Evolutionary conservation across 139 green algal species (phyloP), one percentile per base, ranked within the genome.

Genomic region (Volvox reticuliferus): DNA sequence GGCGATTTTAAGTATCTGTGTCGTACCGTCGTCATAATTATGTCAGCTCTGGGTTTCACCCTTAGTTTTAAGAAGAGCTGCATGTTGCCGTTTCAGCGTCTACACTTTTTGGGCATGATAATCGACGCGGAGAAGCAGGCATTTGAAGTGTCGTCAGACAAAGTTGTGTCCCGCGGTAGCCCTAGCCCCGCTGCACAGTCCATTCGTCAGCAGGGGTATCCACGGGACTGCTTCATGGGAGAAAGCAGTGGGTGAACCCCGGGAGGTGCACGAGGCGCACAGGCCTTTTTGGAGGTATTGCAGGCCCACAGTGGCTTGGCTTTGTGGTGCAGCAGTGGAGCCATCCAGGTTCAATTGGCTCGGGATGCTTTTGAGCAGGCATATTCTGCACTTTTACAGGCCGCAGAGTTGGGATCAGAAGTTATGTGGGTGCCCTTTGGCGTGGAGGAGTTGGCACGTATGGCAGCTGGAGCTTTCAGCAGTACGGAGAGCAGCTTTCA

Each of bases 1-100:
- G n/a, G n/a, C n/a, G n/a, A n/a, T n/a, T n/a, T n/a, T n/a, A 26
- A 85, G n/a, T 90, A 69, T 32, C 86, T 85, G 86, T 90, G 86
- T 71, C 37, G 86, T 2, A 0, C 37, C 2, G n/a, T 90, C 21
- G 71, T 90, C 28, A 14, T 13, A 28, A 6, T 90, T 5, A 28
- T 85, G n/a, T 28, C 55, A 1, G 63, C 30, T 12, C 55, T 90
- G 6, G 86, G 86, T 3, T 77, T 76, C 14, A 85, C 75, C n/a
- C n/a, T n/a, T n/a, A n/a, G n/a, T n/a, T n/a, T n/a, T n/a, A n/a
- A n/a, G n/a, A n/a, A n/a, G n/a, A 6, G 71, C 84, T 90, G 86
- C 75, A 28, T 63, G 30, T 16, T 88, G 12, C 24, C 24, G 33
- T 35, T 36, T 13, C 22, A 36, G 22, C 33, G 2, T 1, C 12